Evolutionary conservation across 768 basidiomycete genomes (phyloP).

Genomic region (Collybia sordida): DNA sequence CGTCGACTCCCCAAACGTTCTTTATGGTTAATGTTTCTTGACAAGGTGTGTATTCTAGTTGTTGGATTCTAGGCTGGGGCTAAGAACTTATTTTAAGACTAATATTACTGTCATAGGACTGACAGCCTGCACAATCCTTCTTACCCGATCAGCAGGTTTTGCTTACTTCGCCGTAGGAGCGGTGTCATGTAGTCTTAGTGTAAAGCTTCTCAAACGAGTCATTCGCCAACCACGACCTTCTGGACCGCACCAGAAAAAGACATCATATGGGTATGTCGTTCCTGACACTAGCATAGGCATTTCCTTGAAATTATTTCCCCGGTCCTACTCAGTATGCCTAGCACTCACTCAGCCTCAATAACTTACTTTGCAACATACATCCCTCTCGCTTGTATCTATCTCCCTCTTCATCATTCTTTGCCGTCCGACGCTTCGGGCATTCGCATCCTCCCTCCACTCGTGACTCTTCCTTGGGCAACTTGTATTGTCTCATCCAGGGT

Average conservation of each 20-base stretch:
- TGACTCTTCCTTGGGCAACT: slow-evolving; percentile 55
- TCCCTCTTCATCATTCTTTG: slow-evolving; percentile 60
- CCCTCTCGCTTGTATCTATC: slow-evolving; percentile 51
- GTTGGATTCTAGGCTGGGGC: not conserved
- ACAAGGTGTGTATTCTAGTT: slow-evolving; percentile 28
- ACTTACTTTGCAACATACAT: slow-evolving; percentile 64
- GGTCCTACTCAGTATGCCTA: slow-evolving; percentile 68
- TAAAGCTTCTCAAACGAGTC: slow-evolving; percentile 58
- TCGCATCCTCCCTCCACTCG: slow-evolving; percentile 42
- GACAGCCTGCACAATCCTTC: slow-evolving; percentile 50
- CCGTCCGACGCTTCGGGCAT: slow-evolving; percentile 29
- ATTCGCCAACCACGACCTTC: slow-evolving; percentile 68
- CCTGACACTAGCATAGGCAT: not conserved
- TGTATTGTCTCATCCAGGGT: slow-evolving; percentile 63
- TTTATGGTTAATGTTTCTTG: slow-evolving; percentile 36
- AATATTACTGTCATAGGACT: slow-evolving; percentile 53
- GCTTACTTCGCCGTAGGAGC: slow-evolving; percentile 61
- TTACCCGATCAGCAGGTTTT: slow-evolving; percentile 62
- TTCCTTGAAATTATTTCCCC: not conserved
- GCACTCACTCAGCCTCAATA: slow-evolving; percentile 75
- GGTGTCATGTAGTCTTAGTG: slow-evolving; percentile 51
- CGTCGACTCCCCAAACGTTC: slow-evolving; percentile 1
- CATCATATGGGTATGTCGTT: slow-evolving; percentile 62
- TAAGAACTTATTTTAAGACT: slow-evolving; percentile 38
- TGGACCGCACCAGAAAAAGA: slow-evolving; percentile 40